Evolutionary conservation across 192 early-diverging fungal genomes (phyloP), one percentile per base, ranked within the genome.

Genomic region (Backusella mclennaniae): DNA sequence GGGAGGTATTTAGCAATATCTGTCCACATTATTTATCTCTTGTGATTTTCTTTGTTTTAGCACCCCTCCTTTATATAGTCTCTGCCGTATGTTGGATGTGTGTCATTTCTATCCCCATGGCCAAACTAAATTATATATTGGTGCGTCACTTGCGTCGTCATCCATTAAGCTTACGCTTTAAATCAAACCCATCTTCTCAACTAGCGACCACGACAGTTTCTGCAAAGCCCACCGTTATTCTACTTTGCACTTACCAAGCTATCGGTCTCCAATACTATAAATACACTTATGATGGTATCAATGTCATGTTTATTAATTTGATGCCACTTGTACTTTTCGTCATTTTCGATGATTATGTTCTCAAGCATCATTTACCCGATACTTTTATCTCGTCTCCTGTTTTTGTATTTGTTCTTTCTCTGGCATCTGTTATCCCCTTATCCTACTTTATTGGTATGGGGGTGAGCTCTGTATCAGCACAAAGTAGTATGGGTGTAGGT

Each of bases 391-490:
- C 87, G 39, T 84, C 88, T 29, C 89, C 88, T 29, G 83, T 84
- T 6, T 87, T 95, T 56, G 90, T 97, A 35, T 93, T 93, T 67
- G 75, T 84, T 6, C 69, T 92, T 56, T 89, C 89, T 23, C 86
- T 99, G 66, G 77, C 92, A 33, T 94, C 95, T 12, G 93, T 95
- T 2, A 90, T 99, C 29, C 98, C 98, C 3, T 84, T 98, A 8
- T 92, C 96, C 11, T 99, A 97, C 81, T 96, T 98, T 83, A 98
- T 99, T 80, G 98, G 98, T 4, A 96, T 95, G 92, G 95, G 93
- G 3, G 96, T 99, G 26, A 93, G 94, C n/a, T 95, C 94, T 19
- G 97, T 99, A 83, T 96, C 96, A 15, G 95, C 96, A 9, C 96
- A 98, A 82, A 95, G 96, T 11, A 93, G 92, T 49, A 83, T 96